phyloP scores from a whole-genome alignment of 306 rosid genomes.

The peach (Prunus persica) region DNA sequence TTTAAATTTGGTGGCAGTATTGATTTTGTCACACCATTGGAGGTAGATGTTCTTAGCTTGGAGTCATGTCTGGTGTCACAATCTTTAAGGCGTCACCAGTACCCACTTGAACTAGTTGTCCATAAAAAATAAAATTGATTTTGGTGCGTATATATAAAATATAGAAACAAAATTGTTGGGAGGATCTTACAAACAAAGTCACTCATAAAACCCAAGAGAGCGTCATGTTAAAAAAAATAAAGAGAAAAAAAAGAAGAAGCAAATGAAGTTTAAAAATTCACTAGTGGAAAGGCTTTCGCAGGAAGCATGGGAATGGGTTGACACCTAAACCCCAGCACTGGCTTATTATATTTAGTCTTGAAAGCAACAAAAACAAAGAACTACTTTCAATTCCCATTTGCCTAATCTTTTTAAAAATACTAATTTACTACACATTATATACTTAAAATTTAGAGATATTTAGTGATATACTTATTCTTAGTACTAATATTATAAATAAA shows the following conservation, averaged over 20 bases:
- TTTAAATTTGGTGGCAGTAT: neutral
- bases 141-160: neutral
- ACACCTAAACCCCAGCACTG: slow-evolving; percentile 31
- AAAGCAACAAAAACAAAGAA: slow-evolving; percentile 24
- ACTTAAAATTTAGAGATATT: no score
- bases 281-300: slow-evolving; percentile 16
- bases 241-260: neutral
- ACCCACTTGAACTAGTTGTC: neutral
- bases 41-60: neutral
- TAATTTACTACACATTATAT: neutral
- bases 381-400: slow-evolving; percentile 4
- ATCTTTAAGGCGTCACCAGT: no score
- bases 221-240: neutral
- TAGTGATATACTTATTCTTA: no score
- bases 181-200: neutral
- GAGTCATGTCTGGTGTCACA: neutral
- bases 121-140: neutral
- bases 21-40: neutral
- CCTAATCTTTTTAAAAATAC: neutral
- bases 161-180: neutral
- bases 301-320: slow-evolving; percentile 27
- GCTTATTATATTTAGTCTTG: neutral
- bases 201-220: slow-evolving; percentile 6
- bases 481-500: no score
- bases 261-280: neutral